Base-by-base conservation (phyloP, 2,329 filamentous ascomycete genomes). In the Calonectria honghensis region DNA sequence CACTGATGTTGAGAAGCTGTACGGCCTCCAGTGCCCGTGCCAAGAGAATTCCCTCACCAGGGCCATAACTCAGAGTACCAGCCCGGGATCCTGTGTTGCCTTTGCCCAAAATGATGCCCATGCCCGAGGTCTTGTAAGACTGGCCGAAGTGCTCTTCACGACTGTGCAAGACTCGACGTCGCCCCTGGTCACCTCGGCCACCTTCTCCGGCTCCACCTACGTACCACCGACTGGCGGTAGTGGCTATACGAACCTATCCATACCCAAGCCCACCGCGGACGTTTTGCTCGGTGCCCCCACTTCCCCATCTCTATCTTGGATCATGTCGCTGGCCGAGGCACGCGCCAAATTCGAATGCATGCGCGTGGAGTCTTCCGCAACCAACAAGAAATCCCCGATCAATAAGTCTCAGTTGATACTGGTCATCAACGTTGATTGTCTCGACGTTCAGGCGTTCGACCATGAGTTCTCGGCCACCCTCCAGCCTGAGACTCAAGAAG, bases 41-140 rank as follows among this genome's bases (percentile, higher is more conserved):
- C 41, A 6, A 41, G 3, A 6, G 16, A 18, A 37, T 10, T 11
- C 20, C 2, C 41, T n/a, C 1, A 48, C 20, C 2, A 4, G 1
- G 3, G 3, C 7, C 7, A 48, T 48, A 1, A 6, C 2, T 9
- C 1, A 7, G 6, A 7, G 1, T 3, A 45, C 41, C 6, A 10
- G 6, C 10, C 41, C 18, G 5, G 41, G 41, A 11, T 4, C 20
- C 1, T 48, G 20, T 20, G 41, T 9, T 20, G 9, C 7, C 6
- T 5, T 48, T 6, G 41, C 20, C 20, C 20, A 11, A 20, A 11
- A 20, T 48, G 41, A 5, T 6, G 41, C 41, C 6, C 6, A 48
- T 20, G 20, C 6, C 3, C 41, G 18, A 48, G 20, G 41, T 24
- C 41, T 48, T 18, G 7, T 24, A 1, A 2, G 20, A 3, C 41